These are phyloP conservation scores for Hypericum perforatum DNA, from an alignment of 345 rosid genomes.

Conservation along the genomic window DNA sequence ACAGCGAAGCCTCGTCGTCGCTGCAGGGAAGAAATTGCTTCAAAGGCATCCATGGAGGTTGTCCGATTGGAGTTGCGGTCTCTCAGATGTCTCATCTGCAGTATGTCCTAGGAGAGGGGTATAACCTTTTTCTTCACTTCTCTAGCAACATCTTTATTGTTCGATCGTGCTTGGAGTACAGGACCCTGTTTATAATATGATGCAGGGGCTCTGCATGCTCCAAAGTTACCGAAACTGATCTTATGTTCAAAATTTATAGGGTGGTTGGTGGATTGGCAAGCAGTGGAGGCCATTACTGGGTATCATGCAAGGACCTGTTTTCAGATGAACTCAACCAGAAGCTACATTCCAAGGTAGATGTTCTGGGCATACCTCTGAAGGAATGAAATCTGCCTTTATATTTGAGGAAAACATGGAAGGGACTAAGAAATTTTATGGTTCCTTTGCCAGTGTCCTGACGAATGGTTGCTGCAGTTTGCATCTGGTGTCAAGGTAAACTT, in stretches of 20 bases:
- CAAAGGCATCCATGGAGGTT: slow-evolving; percentile 18
- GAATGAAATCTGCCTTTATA: background rate
- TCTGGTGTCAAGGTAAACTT: slow-evolving; percentile 55
- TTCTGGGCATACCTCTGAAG: background rate
- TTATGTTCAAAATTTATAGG: slow-evolving; percentile 20
- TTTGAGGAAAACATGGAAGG: background rate
- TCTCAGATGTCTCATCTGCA: slow-evolving; percentile 32
- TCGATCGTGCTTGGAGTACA: background rate
- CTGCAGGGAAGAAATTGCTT: slow-evolving; percentile 9
- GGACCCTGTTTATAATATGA: too few species aligned
- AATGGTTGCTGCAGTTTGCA: slow-evolving; percentile 55
- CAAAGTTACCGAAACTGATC: background rate
- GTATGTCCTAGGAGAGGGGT: slow-evolving; percentile 51
- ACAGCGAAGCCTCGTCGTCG: slow-evolving; percentile 16
- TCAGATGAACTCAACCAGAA: slow-evolving; percentile 11
- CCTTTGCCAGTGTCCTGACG: slow-evolving; percentile 43
- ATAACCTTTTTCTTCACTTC: slow-evolving; percentile 14
- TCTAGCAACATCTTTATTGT: background rate
- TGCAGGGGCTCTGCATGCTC: background rate
- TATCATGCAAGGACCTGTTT: slow-evolving; percentile 27
- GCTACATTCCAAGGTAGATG: slow-evolving; percentile 29
- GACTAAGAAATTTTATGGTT: background rate
- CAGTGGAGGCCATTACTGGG: slow-evolving; percentile 37
- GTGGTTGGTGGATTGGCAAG: slow-evolving; percentile 42
- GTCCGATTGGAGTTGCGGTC: slow-evolving; percentile 20